phyloP scores from a whole-genome alignment of 352 stramenopile species.

The Pythium scleroteichum region DNA sequence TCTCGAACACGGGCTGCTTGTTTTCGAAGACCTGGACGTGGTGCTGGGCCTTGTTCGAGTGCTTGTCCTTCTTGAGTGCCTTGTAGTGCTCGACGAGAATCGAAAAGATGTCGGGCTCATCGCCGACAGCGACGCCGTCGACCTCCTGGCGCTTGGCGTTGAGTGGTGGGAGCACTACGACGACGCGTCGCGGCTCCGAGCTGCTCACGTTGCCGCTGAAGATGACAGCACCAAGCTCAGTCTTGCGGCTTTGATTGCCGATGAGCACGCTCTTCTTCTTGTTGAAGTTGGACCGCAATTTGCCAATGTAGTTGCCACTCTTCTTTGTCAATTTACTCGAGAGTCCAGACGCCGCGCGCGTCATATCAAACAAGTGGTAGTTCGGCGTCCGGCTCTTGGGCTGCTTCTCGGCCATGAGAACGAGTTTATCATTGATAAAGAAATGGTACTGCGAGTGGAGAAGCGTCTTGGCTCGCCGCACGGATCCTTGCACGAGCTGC shows the following conservation, averaged over 20 bases:
- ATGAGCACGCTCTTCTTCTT: conserved; percentile 78
- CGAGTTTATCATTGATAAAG: conserved; percentile 55
- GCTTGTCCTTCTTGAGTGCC: conserved; percentile 14
- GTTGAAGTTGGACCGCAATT: conserved; percentile 76
- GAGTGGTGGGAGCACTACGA: conserved; percentile 48
- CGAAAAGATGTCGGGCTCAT: conserved; percentile 48
- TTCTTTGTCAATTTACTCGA: conserved; percentile 78
- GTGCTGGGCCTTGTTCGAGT: conserved; percentile 5
- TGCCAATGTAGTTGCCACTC: conserved; percentile 89
- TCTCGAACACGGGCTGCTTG: conserved; percentile 74
- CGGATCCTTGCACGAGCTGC: conserved; percentile 47
- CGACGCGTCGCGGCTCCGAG: conserved; percentile 50
- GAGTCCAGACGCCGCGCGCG: conserved; percentile 43
- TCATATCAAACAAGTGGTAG: conserved; percentile 89
- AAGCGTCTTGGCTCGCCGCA: conserved; percentile 55
- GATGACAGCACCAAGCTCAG: conserved; percentile 69
- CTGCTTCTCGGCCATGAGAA: conserved; percentile 71
- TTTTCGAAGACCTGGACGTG: conserved; percentile 62
- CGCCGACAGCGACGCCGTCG: conserved; percentile 46
- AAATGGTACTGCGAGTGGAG: conserved; percentile 66
- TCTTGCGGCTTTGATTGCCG: conserved; percentile 63
- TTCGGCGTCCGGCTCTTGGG: conserved; percentile 79
- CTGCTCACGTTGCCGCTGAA: conserved; percentile 56
- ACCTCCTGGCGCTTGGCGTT: conserved; percentile 50
- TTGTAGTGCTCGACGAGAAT: conserved; percentile 56